Percentiles rank a stretch among this genome's conserved stretches.
Conservation (phyloP, 768 basidiomycete species). For the Myochromella boudieri region DNA sequence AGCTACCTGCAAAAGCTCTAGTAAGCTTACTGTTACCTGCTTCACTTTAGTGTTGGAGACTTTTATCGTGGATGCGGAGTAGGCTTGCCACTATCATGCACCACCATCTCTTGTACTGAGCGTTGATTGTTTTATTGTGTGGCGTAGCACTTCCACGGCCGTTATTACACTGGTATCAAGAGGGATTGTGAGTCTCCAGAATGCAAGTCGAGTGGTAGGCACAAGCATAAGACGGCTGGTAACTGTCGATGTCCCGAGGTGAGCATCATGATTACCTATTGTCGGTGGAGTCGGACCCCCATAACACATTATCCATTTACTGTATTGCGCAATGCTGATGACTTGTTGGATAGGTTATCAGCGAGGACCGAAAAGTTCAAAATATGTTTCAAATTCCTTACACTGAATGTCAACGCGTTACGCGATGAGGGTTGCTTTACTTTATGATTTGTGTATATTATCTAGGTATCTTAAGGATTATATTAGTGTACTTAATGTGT, state of each 20-base stretch:
- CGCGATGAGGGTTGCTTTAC: slow-evolving; percentile 27
- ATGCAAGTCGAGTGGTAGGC: slow-evolving; percentile 40
- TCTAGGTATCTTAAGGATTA: background rate
- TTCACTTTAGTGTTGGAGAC: slow-evolving; percentile 39
- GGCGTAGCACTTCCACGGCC: slow-evolving; percentile 46
- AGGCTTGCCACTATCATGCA: slow-evolving; percentile 17
- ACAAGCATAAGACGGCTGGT: slow-evolving; percentile 42
- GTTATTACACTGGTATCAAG: slow-evolving; percentile 46
- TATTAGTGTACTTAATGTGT: slow-evolving; percentile 13
- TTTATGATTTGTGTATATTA: slow-evolving; percentile 4
- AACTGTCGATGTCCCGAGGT: slow-evolving; percentile 46
- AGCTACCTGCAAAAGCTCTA: background rate
- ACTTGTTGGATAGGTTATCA: slow-evolving; percentile 31
- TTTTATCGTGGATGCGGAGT: slow-evolving; percentile 52
- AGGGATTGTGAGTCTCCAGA: slow-evolving; percentile 35
- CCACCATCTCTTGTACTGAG: background rate
- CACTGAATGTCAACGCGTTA: slow-evolving; percentile 37
- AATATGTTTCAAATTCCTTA: slow-evolving; percentile 47
- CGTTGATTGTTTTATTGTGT: slow-evolving; percentile 13
- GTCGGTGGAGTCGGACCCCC: background rate
- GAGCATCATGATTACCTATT: background rate
- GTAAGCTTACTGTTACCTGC: slow-evolving; percentile 3
- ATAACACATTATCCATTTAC: background rate
- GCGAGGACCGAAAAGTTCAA: slow-evolving; percentile 42
- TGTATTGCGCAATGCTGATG: background rate